phyloP scores from a whole-genome alignment of 306 rosid genomes.

The Canavalia ensiformis region DNA sequence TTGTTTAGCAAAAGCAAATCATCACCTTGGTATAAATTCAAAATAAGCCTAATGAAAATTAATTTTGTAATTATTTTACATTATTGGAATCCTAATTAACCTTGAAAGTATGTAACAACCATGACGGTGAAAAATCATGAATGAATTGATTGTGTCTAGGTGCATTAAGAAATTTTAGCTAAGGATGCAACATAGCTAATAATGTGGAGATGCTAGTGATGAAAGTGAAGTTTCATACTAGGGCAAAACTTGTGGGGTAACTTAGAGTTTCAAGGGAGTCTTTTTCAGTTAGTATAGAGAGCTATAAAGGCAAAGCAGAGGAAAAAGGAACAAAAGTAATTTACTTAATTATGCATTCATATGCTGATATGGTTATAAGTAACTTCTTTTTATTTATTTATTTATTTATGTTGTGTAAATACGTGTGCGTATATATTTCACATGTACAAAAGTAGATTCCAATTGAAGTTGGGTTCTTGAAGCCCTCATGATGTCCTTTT shows the following conservation, averaged over 20 bases:
- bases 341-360: not conserved
- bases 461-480: slow-evolving; percentile 27
- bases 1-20: not conserved
- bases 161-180: not conserved
- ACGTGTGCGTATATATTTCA: too few relatives aligned
- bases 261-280: slow-evolving; percentile 23
- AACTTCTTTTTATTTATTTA: too few relatives aligned
- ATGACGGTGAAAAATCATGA: slow-evolving; percentile 10
- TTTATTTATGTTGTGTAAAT: too few relatives aligned
- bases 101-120: not conserved
- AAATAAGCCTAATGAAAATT: not conserved
- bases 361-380: too few relatives aligned
- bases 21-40: slow-evolving; percentile 10
- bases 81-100: not conserved
- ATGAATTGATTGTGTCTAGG: not conserved
- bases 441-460: slow-evolving; percentile 13
- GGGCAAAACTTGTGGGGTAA: slow-evolving; percentile 24
- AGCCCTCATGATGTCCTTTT: slow-evolving; percentile 57
- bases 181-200: not conserved
- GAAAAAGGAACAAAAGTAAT: not conserved
- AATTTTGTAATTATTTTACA: not conserved
- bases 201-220: slow-evolving; percentile 30
- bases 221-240: slow-evolving; percentile 41
- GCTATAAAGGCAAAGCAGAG: not conserved
- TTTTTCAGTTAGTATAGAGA: slow-evolving; percentile 16